These are phyloP conservation scores for Teunomyces pallodes DNA, from an alignment of 805 yeast genomes.

Conservation along the genomic window DNA sequence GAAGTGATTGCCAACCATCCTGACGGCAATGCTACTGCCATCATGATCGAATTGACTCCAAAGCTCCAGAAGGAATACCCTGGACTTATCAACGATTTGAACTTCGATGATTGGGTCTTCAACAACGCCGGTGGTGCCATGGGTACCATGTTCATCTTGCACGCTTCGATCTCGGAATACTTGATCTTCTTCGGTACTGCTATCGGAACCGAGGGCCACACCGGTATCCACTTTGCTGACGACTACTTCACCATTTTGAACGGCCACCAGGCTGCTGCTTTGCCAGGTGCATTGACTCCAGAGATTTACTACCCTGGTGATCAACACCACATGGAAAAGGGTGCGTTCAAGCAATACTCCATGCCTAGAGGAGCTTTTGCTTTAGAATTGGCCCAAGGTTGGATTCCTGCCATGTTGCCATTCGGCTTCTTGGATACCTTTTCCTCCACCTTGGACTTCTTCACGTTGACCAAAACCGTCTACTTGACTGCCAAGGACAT, in stretches of 20 bases:
- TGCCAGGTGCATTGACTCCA: slow-evolving; percentile 58
- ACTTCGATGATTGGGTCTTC: slow-evolving; percentile 86
- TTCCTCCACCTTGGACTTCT: slow-evolving; percentile 76
- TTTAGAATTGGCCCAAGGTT: slow-evolving; percentile 94
- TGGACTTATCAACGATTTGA: slow-evolving; percentile 65
- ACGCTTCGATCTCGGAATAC: slow-evolving; percentile 92
- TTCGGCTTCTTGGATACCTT: slow-evolving; percentile 85
- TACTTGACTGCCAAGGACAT: slow-evolving; percentile 77
- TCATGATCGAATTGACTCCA: slow-evolving; percentile 61
- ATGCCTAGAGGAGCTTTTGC: slow-evolving; percentile 87
- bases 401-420: slow-evolving; percentile 98
- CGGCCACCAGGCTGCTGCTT: slow-evolving; percentile 77
- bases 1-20: slow-evolving; percentile 53
- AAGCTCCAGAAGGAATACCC: slow-evolving; percentile 67
- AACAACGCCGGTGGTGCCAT: slow-evolving; percentile 99
- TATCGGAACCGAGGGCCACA: slow-evolving; percentile 93
- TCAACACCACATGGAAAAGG: slow-evolving; percentile 74
- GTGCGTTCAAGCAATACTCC: slow-evolving; percentile 75
- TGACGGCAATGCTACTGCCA: slow-evolving; percentile 57
- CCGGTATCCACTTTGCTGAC: slow-evolving; percentile 95
- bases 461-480: slow-evolving; percentile 66
- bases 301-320: slow-evolving; percentile 86
- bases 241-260: slow-evolving; percentile 89
- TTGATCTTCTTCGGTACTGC: slow-evolving; percentile 92
- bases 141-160: slow-evolving; percentile 94